phyloP scores from a whole-genome alignment of 2,329 filamentous ascomycete genomes.

The Cercospora berteroae region DNA sequence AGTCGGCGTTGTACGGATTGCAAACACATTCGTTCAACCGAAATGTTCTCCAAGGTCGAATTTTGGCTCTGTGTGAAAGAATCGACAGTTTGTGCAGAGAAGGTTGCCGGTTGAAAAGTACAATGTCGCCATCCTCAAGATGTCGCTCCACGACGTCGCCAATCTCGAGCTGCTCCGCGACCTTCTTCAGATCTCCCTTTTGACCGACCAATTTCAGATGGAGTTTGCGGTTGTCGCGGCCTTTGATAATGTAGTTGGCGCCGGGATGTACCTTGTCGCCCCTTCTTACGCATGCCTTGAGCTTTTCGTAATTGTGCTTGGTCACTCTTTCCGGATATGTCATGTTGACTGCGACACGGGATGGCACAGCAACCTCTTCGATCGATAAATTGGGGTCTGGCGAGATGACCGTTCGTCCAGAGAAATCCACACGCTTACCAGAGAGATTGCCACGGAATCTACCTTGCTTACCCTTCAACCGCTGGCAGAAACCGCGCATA shows the following conservation, averaged over 20 bases:
- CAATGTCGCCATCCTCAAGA: slow-evolving; percentile 90
- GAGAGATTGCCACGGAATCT: slow-evolving; percentile 96
- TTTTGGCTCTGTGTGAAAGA: slow-evolving; percentile 89
- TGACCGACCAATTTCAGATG: slow-evolving; percentile 58
- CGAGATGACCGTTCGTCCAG: slow-evolving; percentile 93
- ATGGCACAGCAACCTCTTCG: slow-evolving; percentile 88
- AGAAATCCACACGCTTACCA: slow-evolving; percentile 98
- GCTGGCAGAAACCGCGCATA: slow-evolving; percentile 90
- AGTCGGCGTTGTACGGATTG: slow-evolving; percentile 97
- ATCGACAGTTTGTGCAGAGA: slow-evolving; percentile 99
- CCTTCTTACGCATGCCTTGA: slow-evolving; percentile 70
- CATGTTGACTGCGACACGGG: slow-evolving; percentile 90
- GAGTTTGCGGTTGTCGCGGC: slow-evolving; percentile 67
- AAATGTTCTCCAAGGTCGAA: slow-evolving; percentile 93
- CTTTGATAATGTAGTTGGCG: slow-evolving; percentile 76
- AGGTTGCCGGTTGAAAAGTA: slow-evolving; percentile 96
- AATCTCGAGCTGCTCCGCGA: slow-evolving; percentile 71
- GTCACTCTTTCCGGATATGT: slow-evolving; percentile 92
- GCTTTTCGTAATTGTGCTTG: slow-evolving; percentile 78
- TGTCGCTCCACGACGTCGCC: slow-evolving; percentile 94
- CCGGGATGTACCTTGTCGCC: slow-evolving; percentile 81
- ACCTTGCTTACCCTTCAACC: slow-evolving; percentile 94
- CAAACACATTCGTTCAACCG: slow-evolving; percentile 97
- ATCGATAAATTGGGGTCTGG: slow-evolving; percentile 93
- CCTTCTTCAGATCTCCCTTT: slow-evolving; percentile 58